Percentiles rank a stretch among this genome's conserved stretches.
Evolutionary conservation across 202 grass and related monocot genomes (phyloP).

Genomic region (Carex arenaria): DNA sequence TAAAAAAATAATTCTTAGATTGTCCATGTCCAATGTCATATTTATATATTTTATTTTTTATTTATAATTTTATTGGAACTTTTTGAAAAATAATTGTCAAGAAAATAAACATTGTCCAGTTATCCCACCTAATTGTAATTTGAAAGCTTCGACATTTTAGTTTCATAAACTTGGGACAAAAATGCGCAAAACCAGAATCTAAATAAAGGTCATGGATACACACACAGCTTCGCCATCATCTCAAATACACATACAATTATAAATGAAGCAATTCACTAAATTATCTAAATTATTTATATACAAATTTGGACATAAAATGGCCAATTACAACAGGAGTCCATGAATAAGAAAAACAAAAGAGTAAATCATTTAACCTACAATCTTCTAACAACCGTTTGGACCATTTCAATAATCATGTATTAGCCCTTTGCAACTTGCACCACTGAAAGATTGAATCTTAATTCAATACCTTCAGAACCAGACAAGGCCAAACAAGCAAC

Average conservation of each 20-base stretch:
- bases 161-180: background rate
- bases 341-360: background rate
- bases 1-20: too few species aligned
- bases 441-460: background rate
- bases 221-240: background rate
- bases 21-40: too few species aligned
- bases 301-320: conserved; percentile 14
- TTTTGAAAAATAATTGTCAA: too few species aligned
- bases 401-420: conserved; percentile 1
- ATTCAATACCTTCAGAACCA: background rate
- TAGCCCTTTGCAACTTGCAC: background rate
- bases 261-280: conserved; percentile 10
- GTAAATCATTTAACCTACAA: background rate
- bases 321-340: background rate
- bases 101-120: too few species aligned
- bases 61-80: too few species aligned
- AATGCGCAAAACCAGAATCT: background rate
- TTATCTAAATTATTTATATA: conserved; percentile 17
- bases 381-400: conserved; percentile 1
- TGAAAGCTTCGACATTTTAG: background rate
- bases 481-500: background rate
- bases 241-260: conserved; percentile 6
- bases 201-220: background rate
- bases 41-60: too few species aligned
- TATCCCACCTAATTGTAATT: background rate